These are phyloP conservation scores for Cryphonectria carpinicola DNA, from an alignment of 2,329 filamentous ascomycete genomes.

Conservation along the genomic window DNA sequence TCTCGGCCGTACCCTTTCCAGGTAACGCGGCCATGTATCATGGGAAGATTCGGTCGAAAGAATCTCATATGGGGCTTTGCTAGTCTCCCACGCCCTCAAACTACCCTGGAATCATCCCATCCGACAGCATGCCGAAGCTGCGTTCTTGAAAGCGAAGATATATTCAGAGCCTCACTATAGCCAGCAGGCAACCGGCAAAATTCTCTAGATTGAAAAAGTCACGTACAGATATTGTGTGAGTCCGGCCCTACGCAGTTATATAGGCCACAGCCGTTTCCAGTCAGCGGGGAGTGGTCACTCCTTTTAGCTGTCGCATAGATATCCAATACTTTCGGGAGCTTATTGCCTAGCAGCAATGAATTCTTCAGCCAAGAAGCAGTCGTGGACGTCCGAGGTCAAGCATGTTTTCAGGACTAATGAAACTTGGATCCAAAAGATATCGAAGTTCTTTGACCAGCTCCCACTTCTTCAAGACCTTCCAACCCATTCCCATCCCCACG, in stretches of 20 bases:
- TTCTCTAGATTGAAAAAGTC: not conserved
- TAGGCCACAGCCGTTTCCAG: too few relatives aligned
- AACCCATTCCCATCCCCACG: too few relatives aligned
- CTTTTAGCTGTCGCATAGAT: too few relatives aligned
- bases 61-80: not conserved
- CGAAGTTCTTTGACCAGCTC: not conserved
- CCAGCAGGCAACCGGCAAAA: not conserved
- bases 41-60: slow-evolving; percentile 1
- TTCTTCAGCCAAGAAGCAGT: not conserved
- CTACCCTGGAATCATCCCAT: slow-evolving; percentile 1
- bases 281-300: too few relatives aligned
- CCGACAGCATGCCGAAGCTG: slow-evolving; percentile 1
- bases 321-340: not conserved
- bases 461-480: slow-evolving; percentile 3
- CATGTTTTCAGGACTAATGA: not conserved
- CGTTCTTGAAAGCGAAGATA: not conserved
- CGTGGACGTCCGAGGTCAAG: slow-evolving; percentile 1
- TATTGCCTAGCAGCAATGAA: slow-evolving; percentile 1
- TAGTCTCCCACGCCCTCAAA: not conserved
- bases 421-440: not conserved
- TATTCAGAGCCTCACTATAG: not conserved
- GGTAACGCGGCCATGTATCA: not conserved
- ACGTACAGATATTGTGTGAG: not conserved
- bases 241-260: too few relatives aligned
- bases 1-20: not conserved